Percentiles rank a stretch among this genome's conserved stretches.
These are phyloP conservation scores for Porcisia deanei DNA, from an alignment of 208 protist genomes.

Conservation along the genomic window DNA sequence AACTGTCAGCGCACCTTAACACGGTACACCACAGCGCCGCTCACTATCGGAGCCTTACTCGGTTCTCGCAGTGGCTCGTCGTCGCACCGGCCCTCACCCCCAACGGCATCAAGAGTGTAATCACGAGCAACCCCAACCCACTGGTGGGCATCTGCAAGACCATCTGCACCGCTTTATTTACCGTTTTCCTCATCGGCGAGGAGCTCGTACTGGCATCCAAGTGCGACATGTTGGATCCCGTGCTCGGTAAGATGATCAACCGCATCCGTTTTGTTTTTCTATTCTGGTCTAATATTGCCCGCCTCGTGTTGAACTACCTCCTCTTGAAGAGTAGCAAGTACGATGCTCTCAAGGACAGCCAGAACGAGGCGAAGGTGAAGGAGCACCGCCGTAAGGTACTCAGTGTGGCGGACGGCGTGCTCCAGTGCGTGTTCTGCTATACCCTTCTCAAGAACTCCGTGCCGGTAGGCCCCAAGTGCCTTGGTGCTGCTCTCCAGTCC, in stretches of 20 bases:
- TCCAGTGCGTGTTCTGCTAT: constrained; percentile 77
- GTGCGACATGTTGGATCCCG: constrained; percentile 39
- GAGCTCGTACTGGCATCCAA: constrained; percentile 71
- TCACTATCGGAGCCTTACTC: constrained; percentile 74
- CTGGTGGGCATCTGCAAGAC: constrained; percentile 55
- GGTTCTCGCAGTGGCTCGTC: constrained; percentile 71
- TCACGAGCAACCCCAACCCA: constrained; percentile 43
- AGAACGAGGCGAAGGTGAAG: constrained; percentile 47
- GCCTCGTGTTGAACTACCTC: constrained; percentile 65
- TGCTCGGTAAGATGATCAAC: constrained; percentile 46
- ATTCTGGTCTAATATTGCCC: constrained; percentile 86
- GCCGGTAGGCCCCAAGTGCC: constrained; percentile 45
- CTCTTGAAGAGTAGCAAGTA: constrained; percentile 47
- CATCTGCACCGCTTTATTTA: constrained; percentile 66
- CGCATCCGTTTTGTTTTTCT: constrained; percentile 78
- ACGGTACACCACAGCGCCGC: constrained; percentile 55
- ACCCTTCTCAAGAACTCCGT: constrained; percentile 61
- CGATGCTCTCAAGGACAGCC: constrained; percentile 39
- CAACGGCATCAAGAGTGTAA: constrained; percentile 34
- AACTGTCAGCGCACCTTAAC: constrained; percentile 47
- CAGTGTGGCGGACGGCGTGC: constrained; percentile 55
- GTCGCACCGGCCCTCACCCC: constrained; percentile 61
- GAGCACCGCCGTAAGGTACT: constrained; percentile 66
- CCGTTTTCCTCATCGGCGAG: constrained; percentile 76
- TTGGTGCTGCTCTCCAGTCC: constrained; percentile 45